A percentile compares a stretch with the other conserved stretches of the same genome.
Evolutionary conservation across 2,329 filamentous ascomycete species (phyloP).

Genomic region (Hypoxylon sp.): DNA sequence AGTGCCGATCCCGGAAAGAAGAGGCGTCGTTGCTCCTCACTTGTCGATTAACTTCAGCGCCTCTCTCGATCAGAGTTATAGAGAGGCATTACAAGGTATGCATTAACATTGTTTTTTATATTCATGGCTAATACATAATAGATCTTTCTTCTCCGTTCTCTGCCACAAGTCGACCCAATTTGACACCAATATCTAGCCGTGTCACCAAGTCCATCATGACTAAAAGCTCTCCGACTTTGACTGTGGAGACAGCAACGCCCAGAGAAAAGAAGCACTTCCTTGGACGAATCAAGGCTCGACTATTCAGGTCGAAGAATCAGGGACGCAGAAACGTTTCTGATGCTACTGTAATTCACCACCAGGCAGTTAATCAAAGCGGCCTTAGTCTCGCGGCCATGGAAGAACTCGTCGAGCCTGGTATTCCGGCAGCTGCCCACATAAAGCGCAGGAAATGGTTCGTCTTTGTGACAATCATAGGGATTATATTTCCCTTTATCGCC

Average conservation of each 20-base stretch:
- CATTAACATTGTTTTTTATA: not conserved
- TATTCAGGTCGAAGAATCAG: not conserved
- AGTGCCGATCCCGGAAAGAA: slow-evolving; percentile 14
- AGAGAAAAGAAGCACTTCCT: slow-evolving; percentile 8
- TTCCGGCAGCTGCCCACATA: slow-evolving; percentile 50
- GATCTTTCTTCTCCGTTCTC: slow-evolving; percentile 34
- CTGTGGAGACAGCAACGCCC: slow-evolving; percentile 2
- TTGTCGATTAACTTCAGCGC: slow-evolving; percentile 36
- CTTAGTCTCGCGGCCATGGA: slow-evolving; percentile 19
- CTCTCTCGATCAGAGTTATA: slow-evolving; percentile 7
- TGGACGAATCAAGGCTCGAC: not conserved
- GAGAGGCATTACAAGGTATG: slow-evolving; percentile 35
- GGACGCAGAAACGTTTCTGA: slow-evolving; percentile 10
- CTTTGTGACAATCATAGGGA: slow-evolving; percentile 57
- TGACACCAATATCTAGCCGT: slow-evolving; percentile 9
- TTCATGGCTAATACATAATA: slow-evolving; percentile 26
- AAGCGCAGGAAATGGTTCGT: slow-evolving; percentile 58
- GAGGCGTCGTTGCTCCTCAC: slow-evolving; percentile 20
- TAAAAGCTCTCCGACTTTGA: not conserved
- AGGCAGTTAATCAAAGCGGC: slow-evolving; percentile 20
- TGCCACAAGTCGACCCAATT: slow-evolving; percentile 1
- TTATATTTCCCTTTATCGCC: slow-evolving; percentile 65
- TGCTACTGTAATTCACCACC: not conserved
- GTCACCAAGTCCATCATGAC: slow-evolving; percentile 5
- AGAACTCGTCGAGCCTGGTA: slow-evolving; percentile 32